Percentiles rank a stretch among this genome's conserved stretches.
phyloP scores from a whole-genome alignment of 1,284 basidiomycete genomes.

The Ganoderma sinense region DNA sequence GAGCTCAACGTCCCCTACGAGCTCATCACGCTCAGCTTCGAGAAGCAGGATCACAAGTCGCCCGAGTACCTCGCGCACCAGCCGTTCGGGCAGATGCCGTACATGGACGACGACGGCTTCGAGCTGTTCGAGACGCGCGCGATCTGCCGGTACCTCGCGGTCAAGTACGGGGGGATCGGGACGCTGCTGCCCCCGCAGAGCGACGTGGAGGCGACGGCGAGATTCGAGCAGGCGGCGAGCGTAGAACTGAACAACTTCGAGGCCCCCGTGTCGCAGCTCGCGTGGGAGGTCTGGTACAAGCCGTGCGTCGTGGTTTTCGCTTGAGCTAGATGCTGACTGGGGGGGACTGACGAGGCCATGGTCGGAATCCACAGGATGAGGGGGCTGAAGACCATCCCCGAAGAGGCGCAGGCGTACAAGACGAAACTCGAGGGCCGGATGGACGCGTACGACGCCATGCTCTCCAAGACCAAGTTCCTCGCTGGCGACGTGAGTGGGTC shows the following conservation, averaged over 20 bases:
- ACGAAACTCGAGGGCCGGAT: constrained; percentile 36
- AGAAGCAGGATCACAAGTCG: constrained; percentile 55
- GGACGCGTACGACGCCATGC: constrained; percentile 53
- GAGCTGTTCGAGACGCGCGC: constrained; percentile 59
- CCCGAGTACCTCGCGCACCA: constrained; percentile 53
- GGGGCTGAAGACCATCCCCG: neutral
- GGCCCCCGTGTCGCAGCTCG: neutral
- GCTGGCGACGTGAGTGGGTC: constrained; percentile 52
- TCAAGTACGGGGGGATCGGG: constrained; percentile 50
- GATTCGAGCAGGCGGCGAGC: constrained; percentile 64
- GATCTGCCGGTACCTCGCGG: constrained; percentile 55
- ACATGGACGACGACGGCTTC: constrained; percentile 59
- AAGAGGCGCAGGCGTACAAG: neutral
- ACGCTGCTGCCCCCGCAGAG: constrained; percentile 41
- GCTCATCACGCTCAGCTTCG: constrained; percentile 49
- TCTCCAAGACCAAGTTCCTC: constrained; percentile 53
- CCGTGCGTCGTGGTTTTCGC: neutral
- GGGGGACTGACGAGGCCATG: neutral
- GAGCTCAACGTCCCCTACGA: constrained; percentile 63
- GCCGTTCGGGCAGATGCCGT: constrained; percentile 76
- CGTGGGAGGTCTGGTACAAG: neutral
- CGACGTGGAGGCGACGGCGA: constrained; percentile 45
- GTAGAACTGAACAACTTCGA: constrained; percentile 63
- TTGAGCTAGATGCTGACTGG: neutral
- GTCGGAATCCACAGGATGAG: neutral